Evolutionary conservation across 306 rosid genomes (phyloP), one percentile per base, ranked within the genome.

Genomic region (Hylodesmum podocarpum): DNA sequence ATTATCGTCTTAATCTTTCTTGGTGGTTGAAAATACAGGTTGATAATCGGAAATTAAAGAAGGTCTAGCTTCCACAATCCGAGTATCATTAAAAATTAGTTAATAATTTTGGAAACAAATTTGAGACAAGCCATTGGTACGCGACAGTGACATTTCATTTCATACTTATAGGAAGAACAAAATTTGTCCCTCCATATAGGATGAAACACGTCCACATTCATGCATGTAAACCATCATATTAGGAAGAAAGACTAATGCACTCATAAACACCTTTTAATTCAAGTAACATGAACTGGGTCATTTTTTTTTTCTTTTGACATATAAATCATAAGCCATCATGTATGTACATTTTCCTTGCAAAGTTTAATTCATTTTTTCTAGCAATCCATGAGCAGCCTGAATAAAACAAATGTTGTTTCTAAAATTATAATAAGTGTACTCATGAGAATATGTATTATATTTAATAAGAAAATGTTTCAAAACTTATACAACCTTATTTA

Each of bases 61-160:
- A 31, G 24, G 3, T 59, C 22, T 31, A 1, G 8, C 14, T 28
- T 58, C 11, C 29, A 6, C 22, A 24, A 14, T 2, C 21, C 8
- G 40, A 58, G 34, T 14, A 58, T 58, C 14, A 8, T 14, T 3
- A 28, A 24, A 28, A 58, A 12, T 28, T 58, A n/a, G n/a, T n/a
- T n/a, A n/a, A n/a, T n/a, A 29, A 28, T 58, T 55, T 4, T 27
- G 41, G 39, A 59, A 31, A 15, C 31, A 59, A 47, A 22, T 25
- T 25, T 24, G 28, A 28, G 4, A 33, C 15, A 49, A 4, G 22
- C 6, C 24, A 19, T 50, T 19, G 63, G 59, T 21, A 47, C 13
- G 49, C 13, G 49, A 50, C 8, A 70, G 15, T 50, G 75, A 70
- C 64, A 70, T 50, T 50, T 54, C 62, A 54, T 54, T 8, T 47